Conservation (phyloP, 345 rosid genomes). For the Pugionium cornutum region DNA sequence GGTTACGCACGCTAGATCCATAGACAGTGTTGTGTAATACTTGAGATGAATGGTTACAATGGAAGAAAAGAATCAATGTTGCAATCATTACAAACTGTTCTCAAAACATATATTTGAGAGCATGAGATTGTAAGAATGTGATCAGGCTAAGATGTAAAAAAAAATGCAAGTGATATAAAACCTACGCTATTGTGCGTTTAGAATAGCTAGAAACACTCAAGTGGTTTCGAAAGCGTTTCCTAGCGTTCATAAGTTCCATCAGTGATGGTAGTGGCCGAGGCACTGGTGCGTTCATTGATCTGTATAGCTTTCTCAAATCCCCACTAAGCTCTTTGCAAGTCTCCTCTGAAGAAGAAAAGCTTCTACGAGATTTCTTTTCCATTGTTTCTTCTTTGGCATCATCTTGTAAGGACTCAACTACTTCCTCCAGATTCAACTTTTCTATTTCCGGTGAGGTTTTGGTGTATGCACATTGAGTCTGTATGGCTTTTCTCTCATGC, state of each 20-base stretch:
- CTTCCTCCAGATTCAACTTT: conserved; percentile 15
- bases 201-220: conserved; percentile 1
- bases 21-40: too few species aligned
- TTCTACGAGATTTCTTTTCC: conserved; percentile 27
- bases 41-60: too few species aligned
- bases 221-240: conserved; percentile 49
- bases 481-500: conserved; percentile 24
- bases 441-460: conserved; percentile 18
- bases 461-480: conserved; percentile 1
- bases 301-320: conserved; percentile 57
- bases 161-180: background rate
- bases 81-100: conserved; percentile 15
- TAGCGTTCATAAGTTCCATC: conserved; percentile 56
- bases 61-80: background rate
- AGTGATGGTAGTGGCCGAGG: conserved; percentile 84
- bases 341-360: conserved; percentile 34
- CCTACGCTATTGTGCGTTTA: background rate
- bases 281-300: conserved; percentile 73
- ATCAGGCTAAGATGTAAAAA: conserved; percentile 8
- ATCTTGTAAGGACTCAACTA: conserved; percentile 35
- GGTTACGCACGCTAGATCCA: too few species aligned
- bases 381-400: conserved; percentile 17
- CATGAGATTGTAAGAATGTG: background rate
- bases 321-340: conserved; percentile 50
- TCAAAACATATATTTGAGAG: background rate